Evolutionary conservation across 805 yeast genomes (phyloP).

Genomic region (Candida khao-thaluensis): DNA sequence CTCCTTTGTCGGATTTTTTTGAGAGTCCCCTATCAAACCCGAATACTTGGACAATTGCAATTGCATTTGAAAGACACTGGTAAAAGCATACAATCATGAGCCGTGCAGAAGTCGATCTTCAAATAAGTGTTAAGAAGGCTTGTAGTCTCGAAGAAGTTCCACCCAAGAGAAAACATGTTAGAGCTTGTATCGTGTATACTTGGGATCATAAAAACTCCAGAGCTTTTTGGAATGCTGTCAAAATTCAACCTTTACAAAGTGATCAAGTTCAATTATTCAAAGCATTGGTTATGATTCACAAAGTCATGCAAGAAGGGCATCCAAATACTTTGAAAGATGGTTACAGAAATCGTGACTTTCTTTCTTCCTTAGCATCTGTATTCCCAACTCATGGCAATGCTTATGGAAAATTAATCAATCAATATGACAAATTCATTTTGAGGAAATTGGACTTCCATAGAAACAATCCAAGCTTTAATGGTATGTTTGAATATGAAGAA

Average conservation of each 20-base stretch:
- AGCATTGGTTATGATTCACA: constrained; percentile 80
- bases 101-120: constrained; percentile 47
- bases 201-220: constrained; percentile 91
- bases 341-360: constrained; percentile 72
- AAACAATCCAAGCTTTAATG: constrained; percentile 85
- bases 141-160: constrained; percentile 83
- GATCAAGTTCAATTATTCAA: constrained; percentile 87
- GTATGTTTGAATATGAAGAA: constrained; percentile 94
- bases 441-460: constrained; percentile 80
- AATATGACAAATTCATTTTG: constrained; percentile 68
- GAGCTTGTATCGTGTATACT: constrained; percentile 92
- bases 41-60: neutral
- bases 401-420: constrained; percentile 73
- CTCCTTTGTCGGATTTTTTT: constrained; percentile 4
- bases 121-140: constrained; percentile 73
- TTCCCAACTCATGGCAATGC: constrained; percentile 44
- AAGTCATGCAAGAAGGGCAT: constrained; percentile 98
- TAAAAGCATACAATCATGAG: no score
- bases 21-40: constrained; percentile 1
- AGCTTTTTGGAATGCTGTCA: constrained; percentile 82
- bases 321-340: constrained; percentile 80
- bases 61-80: neutral
- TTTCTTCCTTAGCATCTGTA: constrained; percentile 66
- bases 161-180: constrained; percentile 93
- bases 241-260: constrained; percentile 72